Base-by-base conservation (phyloP, 805 yeast genomes). In the Nakazawaea siamensis region DNA sequence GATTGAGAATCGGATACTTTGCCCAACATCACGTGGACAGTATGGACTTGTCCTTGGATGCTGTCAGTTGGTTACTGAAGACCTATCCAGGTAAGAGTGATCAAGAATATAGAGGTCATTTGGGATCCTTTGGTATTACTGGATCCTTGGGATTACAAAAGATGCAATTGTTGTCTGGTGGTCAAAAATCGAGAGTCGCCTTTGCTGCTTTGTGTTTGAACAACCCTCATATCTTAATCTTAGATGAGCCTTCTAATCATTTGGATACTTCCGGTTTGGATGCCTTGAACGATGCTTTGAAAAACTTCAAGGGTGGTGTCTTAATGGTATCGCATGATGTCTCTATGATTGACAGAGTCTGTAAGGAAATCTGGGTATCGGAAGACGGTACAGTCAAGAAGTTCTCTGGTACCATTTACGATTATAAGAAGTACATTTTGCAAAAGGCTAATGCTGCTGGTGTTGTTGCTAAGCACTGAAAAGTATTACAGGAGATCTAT, bases 241-340 rank as follows among this genome's bases (percentile, higher is more conserved):
- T 92, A 46, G 98, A 92, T 68, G 98, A 92, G 70, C 98, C 98
- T 60, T 84, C 96, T 5, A 92, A 92, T 63, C 98, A 92, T 62
- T 76, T 92, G 71, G 98, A 92, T 80, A 90, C 96, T 7, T 80
- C 94, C 24, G 98, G 97, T 73, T 67, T 92, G 51, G 98, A 92
- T 57, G 98, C 98, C 1, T 70, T 92, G 41, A 79, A 92, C 7
- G 94, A 82, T 28, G 97, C 97, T 1, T 67, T 92, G 54, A 76
- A 71, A 43, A 76, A 73, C 42, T 92, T 88, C 70, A 73, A 85
- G 51, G 98, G 98, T 54, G 98, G 98, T 58, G 82, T 92, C 18
- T 68, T 92, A 48, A 87, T 92, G 96, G 98, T 92, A 40, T 83
- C 95, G 34, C 98, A 92, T 70, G 99, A 92, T 67, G 97, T 92